A percentile compares a stretch with the other conserved stretches of the same genome.
Evolutionary conservation across 257 asterid genomes (phyloP).

Genomic region (Knoxia roxburghii): DNA sequence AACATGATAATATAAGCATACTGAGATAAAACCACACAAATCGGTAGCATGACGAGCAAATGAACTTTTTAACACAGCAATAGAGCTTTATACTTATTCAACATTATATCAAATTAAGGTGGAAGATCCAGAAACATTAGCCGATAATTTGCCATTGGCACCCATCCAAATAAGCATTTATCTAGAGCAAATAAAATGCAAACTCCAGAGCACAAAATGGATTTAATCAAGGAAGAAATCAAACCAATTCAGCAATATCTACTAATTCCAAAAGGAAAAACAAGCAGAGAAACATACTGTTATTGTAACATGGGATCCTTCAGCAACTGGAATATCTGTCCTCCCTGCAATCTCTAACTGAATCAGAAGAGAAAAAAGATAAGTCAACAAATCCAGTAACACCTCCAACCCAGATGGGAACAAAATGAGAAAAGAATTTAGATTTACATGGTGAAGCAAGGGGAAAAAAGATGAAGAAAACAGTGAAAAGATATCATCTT

Average conservation of each 20-base stretch:
- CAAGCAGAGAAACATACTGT: slow-evolving; percentile 49
- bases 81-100: neutral
- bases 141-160: neutral
- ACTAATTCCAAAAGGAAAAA: neutral
- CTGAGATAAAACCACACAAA: neutral
- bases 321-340: slow-evolving; percentile 93
- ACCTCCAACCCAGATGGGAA: neutral
- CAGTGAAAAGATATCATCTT: neutral
- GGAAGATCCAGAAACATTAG: neutral
- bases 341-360: slow-evolving; percentile 94
- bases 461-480: neutral
- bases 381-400: slow-evolving; percentile 1
- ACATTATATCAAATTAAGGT: neutral
- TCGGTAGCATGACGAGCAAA: neutral
- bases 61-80: neutral
- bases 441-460: neutral
- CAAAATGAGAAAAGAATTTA: slow-evolving; percentile 4
- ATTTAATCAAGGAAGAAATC: neutral
- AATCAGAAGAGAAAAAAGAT: slow-evolving; percentile 14
- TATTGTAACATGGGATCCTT: slow-evolving; percentile 94
- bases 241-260: neutral
- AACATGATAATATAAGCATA: too few relatives aligned
- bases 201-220: neutral
- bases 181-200: neutral
- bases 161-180: neutral